Evolutionary conservation across 2,329 filamentous ascomycete species (phyloP).

Genomic region (Aspergillus hortae): DNA sequence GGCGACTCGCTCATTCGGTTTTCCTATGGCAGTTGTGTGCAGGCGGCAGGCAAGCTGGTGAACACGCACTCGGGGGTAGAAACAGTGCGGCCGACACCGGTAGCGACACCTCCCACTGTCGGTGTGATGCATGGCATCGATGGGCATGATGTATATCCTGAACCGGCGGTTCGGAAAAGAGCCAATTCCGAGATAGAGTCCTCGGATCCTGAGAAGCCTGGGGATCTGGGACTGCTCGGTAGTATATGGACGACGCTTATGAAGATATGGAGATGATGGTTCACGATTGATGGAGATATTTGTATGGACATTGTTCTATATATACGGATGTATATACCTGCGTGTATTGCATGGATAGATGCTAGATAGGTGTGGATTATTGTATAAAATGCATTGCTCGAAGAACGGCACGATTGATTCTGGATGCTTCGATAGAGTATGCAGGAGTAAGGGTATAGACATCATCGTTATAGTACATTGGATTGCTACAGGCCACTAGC

Average conservation of each 20-base stretch:
- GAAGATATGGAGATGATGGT: background rate
- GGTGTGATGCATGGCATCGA: slow-evolving; percentile 39
- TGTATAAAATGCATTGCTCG: background rate
- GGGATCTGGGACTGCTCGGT: background rate
- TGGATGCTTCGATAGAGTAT: background rate
- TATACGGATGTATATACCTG: background rate
- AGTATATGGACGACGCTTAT: background rate
- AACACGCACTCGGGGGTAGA: slow-evolving; percentile 16
- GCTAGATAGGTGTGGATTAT: background rate
- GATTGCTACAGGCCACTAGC: slow-evolving; percentile 45
- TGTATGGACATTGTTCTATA: background rate
- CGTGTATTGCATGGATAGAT: background rate
- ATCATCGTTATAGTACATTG: background rate
- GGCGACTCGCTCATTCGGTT: slow-evolving; percentile 60
- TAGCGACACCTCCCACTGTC: slow-evolving; percentile 11
- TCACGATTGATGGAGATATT: background rate
- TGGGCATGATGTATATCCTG: slow-evolving; percentile 27
- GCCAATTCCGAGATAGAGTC: background rate
- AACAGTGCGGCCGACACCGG: slow-evolving; percentile 5
- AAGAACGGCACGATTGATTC: background rate
- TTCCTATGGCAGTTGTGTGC: slow-evolving; percentile 57
- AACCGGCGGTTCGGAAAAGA: background rate
- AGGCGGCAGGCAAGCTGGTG: slow-evolving; percentile 53
- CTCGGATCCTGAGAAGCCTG: background rate
- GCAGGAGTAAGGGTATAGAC: slow-evolving; percentile 6